Conservation (phyloP, 192 early-diverging fungal species). For the Coemansia sp. region DNA sequence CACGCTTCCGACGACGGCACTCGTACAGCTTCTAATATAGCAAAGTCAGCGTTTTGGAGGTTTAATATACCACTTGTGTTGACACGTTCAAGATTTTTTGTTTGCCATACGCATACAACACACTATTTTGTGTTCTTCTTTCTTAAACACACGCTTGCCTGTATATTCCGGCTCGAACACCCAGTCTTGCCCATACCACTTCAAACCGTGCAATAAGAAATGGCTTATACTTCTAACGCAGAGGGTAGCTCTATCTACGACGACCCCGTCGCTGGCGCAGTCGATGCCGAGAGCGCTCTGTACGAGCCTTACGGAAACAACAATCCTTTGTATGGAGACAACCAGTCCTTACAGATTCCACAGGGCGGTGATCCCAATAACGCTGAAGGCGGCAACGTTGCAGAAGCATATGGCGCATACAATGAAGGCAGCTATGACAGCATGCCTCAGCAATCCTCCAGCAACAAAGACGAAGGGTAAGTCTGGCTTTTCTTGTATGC, state of each 20-base stretch:
- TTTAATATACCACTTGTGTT: too few species aligned
- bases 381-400: constrained; percentile 3
- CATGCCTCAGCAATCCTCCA: not conserved
- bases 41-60: too few species aligned
- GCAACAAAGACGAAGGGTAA: constrained; percentile 48
- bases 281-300: constrained; percentile 3
- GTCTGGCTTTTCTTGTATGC: constrained; percentile 17
- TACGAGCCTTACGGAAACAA: constrained; percentile 19
- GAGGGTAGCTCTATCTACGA: constrained; percentile 38
- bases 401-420: not conserved
- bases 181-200: not conserved
- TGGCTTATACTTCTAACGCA: constrained; percentile 23
- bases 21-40: too few species aligned
- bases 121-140: too few species aligned
- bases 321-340: constrained; percentile 44
- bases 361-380: constrained; percentile 3
- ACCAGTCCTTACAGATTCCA: constrained; percentile 26
- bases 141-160: too few species aligned
- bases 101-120: too few species aligned
- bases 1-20: too few species aligned
- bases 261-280: constrained; percentile 14
- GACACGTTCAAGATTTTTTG: too few species aligned
- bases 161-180: too few species aligned
- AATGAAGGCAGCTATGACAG: not conserved
- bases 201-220: constrained; percentile 4